Evolutionary conservation across 2,329 filamentous ascomycete species (phyloP), one percentile per base, ranked within the genome.

Genomic region (Rutstroemia sp.): DNA sequence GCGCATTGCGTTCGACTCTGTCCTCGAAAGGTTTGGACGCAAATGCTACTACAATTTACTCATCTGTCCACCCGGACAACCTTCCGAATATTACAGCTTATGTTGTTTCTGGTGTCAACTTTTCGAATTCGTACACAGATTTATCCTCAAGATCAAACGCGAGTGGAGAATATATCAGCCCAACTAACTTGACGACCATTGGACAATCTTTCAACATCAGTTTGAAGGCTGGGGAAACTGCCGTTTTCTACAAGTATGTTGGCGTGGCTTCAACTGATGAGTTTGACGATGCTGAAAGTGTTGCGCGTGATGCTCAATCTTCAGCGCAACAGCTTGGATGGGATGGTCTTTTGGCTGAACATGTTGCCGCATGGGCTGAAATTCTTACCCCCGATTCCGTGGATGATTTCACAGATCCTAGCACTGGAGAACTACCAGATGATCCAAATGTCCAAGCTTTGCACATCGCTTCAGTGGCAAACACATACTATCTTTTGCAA

Each of bases 221-320:
- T 1, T 72, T 88, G 6, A 71, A 71, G 30, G 76, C 77, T 2
- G 79, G 80, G 1, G 65, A 79, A 61, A 76, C 76, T 0, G 74
- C 80, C 3, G 79, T 75, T 1, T 70, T 89, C 47, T 79, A 77
- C 48, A 90, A 90, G 65, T 89, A 79, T 61, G 76, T 90, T 16
- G 87, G 87, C 27, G 79, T 77, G 49, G 86, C 87, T 4, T 87
- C 86, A 1, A 79, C 79, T 0, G 87, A 90, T 68, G 85, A 83
- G 0, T 90, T 88, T 64, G 59, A 71, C 0, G 71, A 85, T 59
- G 79, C 86, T 0, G 72, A 79, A 57, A 63, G 68, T 19, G 74
- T 76, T 1, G 87, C 87, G 2, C 74, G 75, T 57, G 67, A 75
- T 5, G 84, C 83, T 2, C 81, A 79, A 0, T 65, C 73, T 5